Evolutionary conservation across 352 stramenopile genomes (phyloP).

Genomic region (Saprolegnia parasitica): DNA sequence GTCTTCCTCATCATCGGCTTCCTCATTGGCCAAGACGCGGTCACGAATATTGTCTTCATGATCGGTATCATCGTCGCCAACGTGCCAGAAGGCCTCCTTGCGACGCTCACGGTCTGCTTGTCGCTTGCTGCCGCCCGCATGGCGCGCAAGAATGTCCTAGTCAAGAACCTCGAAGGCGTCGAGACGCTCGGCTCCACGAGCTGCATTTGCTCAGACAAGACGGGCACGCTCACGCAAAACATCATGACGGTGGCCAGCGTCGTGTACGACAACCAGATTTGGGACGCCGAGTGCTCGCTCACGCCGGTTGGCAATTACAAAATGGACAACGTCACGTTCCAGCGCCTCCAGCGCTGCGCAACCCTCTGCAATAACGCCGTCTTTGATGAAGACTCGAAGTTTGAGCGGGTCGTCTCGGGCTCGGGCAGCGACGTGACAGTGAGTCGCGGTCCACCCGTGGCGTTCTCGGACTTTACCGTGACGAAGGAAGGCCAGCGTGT

Average conservation of each 20-base stretch:
- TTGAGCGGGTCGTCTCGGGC: constrained; percentile 35
- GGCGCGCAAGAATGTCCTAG: constrained; percentile 86
- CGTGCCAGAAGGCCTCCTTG: constrained; percentile 88
- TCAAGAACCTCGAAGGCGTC: constrained; percentile 92
- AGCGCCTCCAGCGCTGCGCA: constrained; percentile 72
- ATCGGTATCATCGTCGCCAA: constrained; percentile 95
- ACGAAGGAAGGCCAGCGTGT: constrained; percentile 36
- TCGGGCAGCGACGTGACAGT: constrained; percentile 26
- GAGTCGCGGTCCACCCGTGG: constrained; percentile 32
- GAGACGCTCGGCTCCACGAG: constrained; percentile 90
- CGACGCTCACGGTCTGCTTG: constrained; percentile 90
- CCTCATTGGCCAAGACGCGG: constrained; percentile 44
- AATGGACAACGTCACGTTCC: constrained; percentile 44
- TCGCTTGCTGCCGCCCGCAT: constrained; percentile 88
- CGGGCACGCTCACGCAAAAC: constrained; percentile 91
- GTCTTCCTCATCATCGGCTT: constrained; percentile 61
- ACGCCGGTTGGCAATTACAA: constrained; percentile 60
- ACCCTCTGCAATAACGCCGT: constrained; percentile 89
- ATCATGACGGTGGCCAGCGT: constrained; percentile 92
- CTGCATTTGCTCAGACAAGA: constrained; percentile 95
- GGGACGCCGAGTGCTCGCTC: constrained; percentile 72
- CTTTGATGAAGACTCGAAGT: constrained; percentile 80
- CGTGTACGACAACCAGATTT: constrained; percentile 62
- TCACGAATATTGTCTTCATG: constrained; percentile 87
- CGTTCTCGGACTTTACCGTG: constrained; percentile 53